Evolutionary conservation across 2,329 filamentous ascomycete genomes (phyloP), one percentile per base, ranked within the genome.

Genomic region (Penicillium sp.): DNA sequence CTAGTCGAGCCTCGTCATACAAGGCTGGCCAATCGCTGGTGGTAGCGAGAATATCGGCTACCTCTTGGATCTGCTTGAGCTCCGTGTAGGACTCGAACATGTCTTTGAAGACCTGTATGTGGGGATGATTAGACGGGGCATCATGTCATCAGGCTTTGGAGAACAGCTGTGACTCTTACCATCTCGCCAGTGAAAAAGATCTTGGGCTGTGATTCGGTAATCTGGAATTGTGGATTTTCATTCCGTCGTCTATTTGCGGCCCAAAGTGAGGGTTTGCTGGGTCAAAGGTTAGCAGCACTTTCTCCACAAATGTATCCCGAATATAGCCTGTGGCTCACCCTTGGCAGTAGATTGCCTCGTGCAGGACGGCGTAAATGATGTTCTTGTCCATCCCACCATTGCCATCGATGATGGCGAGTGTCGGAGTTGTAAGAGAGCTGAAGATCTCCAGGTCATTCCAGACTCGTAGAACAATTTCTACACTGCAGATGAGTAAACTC

Each of bases 111-210:
- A 96, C 85, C 80, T 81, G 54, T 44, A 31, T 54, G 19, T 49
- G 44, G 55, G 19, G 56, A 22, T 49, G 24, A 35, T 60, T 55
- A 54, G 19, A 35, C 7, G 18, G 27, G n/a, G 22, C 43, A 16
- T 9, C 10, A 3, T 50, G 36, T 19, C 14, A 37, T 22, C 7
- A 43, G 14, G 39, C 50, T 27, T 18, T 53, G 41, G 41, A 22
- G 24, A 53, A 44, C 22, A 31, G 36, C 10, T 37, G 16, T 3
- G 11, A 7, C 33, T 53, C 63, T 63, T 69, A 83, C 80, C 92
- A 96, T 97, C 78, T 98, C 94, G 60, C 93, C 92, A 0, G 91
- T 92, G 77, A 97, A 96, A 74, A 85, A 90, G 22, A 95, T 79
- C 0, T 88, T 87, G 2, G 78, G 71, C 6, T 79, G 73, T 0